These are phyloP conservation scores for Selaginella tamariscina DNA, from an alignment of 75 land plant species.

Conservation along the genomic window DNA sequence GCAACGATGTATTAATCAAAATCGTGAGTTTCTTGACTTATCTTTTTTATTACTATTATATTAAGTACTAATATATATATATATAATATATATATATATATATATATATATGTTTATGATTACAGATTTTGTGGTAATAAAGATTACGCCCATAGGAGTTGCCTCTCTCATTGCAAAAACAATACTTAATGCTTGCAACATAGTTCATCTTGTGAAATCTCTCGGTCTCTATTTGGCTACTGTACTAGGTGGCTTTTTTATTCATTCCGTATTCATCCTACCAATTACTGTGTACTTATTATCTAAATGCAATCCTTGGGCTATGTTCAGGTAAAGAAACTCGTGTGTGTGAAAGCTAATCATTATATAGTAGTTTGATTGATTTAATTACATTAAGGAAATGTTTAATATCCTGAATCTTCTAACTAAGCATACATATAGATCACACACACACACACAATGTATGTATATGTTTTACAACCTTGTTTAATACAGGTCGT, in stretches of 20 bases:
- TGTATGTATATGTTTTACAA: too few species aligned
- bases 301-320: conserved; percentile 16
- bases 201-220: conserved; percentile 18
- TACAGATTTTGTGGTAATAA: conserved; percentile 22
- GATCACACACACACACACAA: too few species aligned
- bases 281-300: conserved; percentile 22
- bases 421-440: too few species aligned
- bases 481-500: conserved; percentile 15
- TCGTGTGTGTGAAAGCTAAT: not conserved
- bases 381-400: too few species aligned
- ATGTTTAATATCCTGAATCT: too few species aligned
- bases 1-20: conserved; percentile 24
- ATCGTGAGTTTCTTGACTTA: conserved; percentile 18
- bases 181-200: conserved; percentile 28
- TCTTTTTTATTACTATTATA: not conserved
- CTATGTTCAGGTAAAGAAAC: conserved; percentile 21
- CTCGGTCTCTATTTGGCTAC: conserved; percentile 28
- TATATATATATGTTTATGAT: too few species aligned
- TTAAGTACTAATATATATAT: too few species aligned
- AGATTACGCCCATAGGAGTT: conserved; percentile 30
- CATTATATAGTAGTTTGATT: too few species aligned
- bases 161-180: conserved; percentile 32
- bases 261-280: conserved; percentile 23
- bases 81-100: too few species aligned
- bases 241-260: conserved; percentile 22